Evolutionary conservation across 352 stramenopile genomes (phyloP).

Genomic region (Globisporangium alternatum): DNA sequence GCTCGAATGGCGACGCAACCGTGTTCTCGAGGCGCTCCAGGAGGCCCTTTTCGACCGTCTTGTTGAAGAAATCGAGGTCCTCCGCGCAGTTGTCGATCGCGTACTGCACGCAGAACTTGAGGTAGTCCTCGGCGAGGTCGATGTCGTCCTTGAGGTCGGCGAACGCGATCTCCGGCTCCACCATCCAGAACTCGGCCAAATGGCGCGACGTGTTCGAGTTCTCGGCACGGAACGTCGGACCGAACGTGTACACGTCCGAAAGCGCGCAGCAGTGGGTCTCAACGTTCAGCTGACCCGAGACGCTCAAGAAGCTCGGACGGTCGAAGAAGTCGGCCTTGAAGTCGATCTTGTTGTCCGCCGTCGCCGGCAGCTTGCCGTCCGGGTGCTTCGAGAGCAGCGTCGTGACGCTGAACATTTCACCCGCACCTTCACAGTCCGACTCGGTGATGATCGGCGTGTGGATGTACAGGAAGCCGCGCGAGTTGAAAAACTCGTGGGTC

Average conservation of each 20-base stretch:
- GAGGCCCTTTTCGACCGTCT: constrained; percentile 89
- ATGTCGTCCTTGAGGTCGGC: constrained; percentile 92
- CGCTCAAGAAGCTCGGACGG: constrained; percentile 85
- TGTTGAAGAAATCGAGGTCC: constrained; percentile 95
- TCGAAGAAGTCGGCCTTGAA: constrained; percentile 93
- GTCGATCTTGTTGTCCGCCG: constrained; percentile 71
- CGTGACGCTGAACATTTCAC: constrained; percentile 96
- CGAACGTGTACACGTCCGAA: constrained; percentile 97
- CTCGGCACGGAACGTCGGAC: constrained; percentile 98
- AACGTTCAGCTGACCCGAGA: constrained; percentile 97
- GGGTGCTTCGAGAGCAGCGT: constrained; percentile 85
- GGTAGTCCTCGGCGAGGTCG: constrained; percentile 94
- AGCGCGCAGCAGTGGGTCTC: constrained; percentile 92
- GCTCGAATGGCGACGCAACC: constrained; percentile 54
- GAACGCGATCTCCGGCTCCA: constrained; percentile 94
- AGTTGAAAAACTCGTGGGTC: constrained; percentile 93
- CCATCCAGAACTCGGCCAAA: constrained; percentile 98
- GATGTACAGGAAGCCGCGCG: constrained; percentile 93
- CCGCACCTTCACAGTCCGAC: constrained; percentile 97
- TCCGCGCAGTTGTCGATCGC: constrained; percentile 90
- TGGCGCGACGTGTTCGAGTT: constrained; percentile 98
- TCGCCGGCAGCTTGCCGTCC: constrained; percentile 68
- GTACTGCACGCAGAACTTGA: constrained; percentile 94
- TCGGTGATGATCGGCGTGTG: constrained; percentile 95
- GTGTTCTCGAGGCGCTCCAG: constrained; percentile 54